Evolutionary conservation across 202 grass and related monocot genomes (phyloP).

Genomic region (Cymbopogon flexuosus): DNA sequence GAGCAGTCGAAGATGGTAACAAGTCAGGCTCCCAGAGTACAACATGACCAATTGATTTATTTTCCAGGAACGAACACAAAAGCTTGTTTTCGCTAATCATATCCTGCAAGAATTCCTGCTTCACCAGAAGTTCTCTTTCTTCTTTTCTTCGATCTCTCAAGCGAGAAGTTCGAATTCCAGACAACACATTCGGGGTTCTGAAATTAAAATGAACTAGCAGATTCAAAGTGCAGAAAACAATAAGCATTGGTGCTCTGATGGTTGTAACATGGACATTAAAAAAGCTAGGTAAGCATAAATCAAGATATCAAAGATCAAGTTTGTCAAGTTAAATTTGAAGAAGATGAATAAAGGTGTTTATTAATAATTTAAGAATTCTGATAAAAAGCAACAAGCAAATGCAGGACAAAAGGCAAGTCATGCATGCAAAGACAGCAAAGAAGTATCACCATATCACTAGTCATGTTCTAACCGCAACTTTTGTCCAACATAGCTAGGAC

Average conservation of each 20-base stretch:
- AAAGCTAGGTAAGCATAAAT: conserved; percentile 23
- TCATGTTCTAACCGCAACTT: too few species aligned
- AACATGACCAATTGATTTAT: conserved; percentile 51
- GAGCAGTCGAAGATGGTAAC: conserved; percentile 47
- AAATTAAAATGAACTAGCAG: conserved; percentile 54
- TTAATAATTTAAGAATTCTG: neutral
- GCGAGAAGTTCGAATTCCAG: conserved; percentile 74
- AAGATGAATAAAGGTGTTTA: neutral
- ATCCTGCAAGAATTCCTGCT: conserved; percentile 87
- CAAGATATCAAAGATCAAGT: neutral
- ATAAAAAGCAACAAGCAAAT: neutral
- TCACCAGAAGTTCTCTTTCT: conserved; percentile 84
- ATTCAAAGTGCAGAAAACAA: conserved; percentile 47
- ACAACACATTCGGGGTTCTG: conserved; percentile 70
- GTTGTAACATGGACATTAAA: conserved; percentile 28
- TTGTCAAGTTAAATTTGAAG: neutral
- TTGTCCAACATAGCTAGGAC: too few species aligned
- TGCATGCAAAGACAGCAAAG: neutral
- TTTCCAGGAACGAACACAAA: conserved; percentile 57
- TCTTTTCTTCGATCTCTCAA: conserved; percentile 89
- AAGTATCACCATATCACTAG: neutral
- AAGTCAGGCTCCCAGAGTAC: conserved; percentile 93
- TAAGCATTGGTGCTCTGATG: conserved; percentile 26
- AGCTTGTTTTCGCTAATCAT: conserved; percentile 84
- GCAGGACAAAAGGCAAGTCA: neutral